Evolutionary conservation across 345 rosid genomes (phyloP), one percentile per base, ranked within the genome.

Genomic region (Reutealis trisperma): DNA sequence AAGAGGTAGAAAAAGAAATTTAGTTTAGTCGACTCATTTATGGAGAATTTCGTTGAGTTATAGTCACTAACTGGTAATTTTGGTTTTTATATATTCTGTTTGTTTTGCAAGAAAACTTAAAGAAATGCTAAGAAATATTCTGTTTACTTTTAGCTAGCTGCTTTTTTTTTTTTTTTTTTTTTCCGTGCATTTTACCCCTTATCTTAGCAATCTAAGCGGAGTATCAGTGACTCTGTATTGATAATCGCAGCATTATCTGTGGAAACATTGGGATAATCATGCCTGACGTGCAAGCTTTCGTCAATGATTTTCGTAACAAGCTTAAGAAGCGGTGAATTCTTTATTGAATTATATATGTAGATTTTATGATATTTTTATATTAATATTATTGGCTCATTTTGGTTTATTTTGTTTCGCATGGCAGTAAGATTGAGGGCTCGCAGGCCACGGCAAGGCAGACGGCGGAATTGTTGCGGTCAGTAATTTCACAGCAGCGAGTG

Each of bases 391-490:
- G 11, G 6, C 24, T 76, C 1, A 24, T 45, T 60, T 69, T 49
- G 76, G 4, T 32, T 65, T 45, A 34, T 67, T 70, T 32, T 73
- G 18, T 15, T 75, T 62, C 4, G 51, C 5, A 42, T 73, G 72
- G 74, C 94, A 92, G 98, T 61, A 90, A 92, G 91, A 90, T 96
- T 42, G 99, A 96, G 81, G 99, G 99, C 59, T 94, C 98, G 59
- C 98, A 91, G 30, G 97, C 98, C 30, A 93, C 97, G 19, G 95
- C 99, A 2, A 89, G 83, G 88, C 92, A 79, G 82, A 87, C 99
- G 0, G 97, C 93, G 15, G 97, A 92, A 75, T 85, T 96, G 65
- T 89, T 96, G 62, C 87, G 98, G 55, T 90, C 93, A 0, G 98
- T 96, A 71, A 96, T 96, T 73, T 96, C 99, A 0, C 92, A 92